Evolutionary conservation across 2,329 filamentous ascomycete genomes (phyloP).

Genomic region (Ophiosphaerella korrae): DNA sequence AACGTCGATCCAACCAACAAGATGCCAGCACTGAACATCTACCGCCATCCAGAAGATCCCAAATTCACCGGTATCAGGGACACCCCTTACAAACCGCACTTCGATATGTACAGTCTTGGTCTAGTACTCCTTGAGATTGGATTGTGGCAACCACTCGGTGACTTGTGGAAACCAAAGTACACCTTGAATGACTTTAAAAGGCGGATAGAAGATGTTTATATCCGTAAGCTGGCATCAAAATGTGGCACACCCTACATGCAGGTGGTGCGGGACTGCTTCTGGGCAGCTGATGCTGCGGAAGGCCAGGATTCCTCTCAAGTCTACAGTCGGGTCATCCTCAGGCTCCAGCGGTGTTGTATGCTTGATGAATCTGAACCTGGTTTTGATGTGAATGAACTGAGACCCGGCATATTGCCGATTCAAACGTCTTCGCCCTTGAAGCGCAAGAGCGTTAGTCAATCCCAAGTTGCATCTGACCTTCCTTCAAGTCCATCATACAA

Average conservation of each 20-base stretch:
- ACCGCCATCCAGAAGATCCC: slow-evolving; percentile 67
- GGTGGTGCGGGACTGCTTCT: slow-evolving; percentile 73
- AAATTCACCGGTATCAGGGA: slow-evolving; percentile 39
- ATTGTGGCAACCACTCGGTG: slow-evolving; percentile 71
- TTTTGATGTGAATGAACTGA: slow-evolving; percentile 34
- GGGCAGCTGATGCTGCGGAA: slow-evolving; percentile 63
- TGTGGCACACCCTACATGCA: slow-evolving; percentile 78
- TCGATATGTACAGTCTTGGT: slow-evolving; percentile 74
- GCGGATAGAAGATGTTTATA: slow-evolving; percentile 66
- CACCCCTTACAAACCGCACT: slow-evolving; percentile 42
- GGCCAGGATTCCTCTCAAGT: slow-evolving; percentile 37
- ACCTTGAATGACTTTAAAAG: slow-evolving; percentile 66
- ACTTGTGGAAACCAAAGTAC: slow-evolving; percentile 64
- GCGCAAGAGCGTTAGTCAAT: slow-evolving; percentile 37
- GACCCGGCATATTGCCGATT: slow-evolving; percentile 26
- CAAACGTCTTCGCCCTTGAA: slow-evolving; percentile 34
- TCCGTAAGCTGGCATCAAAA: slow-evolving; percentile 67
- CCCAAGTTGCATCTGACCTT: slow-evolving; percentile 30
- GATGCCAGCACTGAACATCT: slow-evolving; percentile 59
- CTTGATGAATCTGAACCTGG: slow-evolving; percentile 45
- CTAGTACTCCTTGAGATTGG: slow-evolving; percentile 76
- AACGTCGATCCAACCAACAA: slow-evolving; percentile 53
- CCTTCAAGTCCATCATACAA: slow-evolving; percentile 40
- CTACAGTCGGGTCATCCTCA: slow-evolving; percentile 53
- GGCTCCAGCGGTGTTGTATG: slow-evolving; percentile 47